Evolutionary conservation across 1,139 yeast species (phyloP).

Genomic region (Spathaspora sp.): DNA sequence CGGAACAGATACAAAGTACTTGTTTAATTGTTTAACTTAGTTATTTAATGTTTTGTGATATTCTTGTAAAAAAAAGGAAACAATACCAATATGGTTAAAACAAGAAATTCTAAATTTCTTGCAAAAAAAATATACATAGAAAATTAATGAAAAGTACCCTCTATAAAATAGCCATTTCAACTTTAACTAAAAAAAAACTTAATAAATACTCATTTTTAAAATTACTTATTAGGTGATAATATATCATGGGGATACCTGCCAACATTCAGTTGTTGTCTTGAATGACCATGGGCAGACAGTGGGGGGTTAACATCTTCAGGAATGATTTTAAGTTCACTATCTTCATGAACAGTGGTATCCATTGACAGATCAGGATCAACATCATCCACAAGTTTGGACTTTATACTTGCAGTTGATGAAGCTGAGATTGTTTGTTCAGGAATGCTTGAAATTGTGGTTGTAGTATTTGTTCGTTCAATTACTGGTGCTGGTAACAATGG

Average conservation of each 20-base stretch:
- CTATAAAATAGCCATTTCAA: background rate
- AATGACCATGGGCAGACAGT: conserved; percentile 9
- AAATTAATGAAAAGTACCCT: background rate
- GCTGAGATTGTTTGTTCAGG: background rate
- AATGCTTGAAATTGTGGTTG: conserved; percentile 2
- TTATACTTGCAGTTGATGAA: conserved; percentile 1
- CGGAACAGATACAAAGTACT: no score
- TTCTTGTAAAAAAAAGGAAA: no score
- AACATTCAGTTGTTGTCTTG: conserved; percentile 16
- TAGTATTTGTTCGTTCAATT: background rate
- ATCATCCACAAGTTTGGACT: conserved; percentile 3
- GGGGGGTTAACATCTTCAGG: conserved; percentile 15
- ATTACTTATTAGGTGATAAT: conserved; percentile 13
- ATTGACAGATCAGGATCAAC: conserved; percentile 17
- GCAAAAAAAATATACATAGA: no score
- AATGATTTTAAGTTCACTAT: conserved; percentile 8
- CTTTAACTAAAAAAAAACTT: background rate
- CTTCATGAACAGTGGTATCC: conserved; percentile 14
- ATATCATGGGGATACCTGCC: conserved; percentile 22
- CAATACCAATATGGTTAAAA: no score
- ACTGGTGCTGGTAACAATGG: background rate
- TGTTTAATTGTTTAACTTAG: no score
- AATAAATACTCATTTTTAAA: background rate
- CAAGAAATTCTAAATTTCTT: no score
- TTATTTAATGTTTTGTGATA: no score